Evolutionary conservation across 2,329 filamentous ascomycete species (phyloP).

Genomic region (Hypoxylon sp.): DNA sequence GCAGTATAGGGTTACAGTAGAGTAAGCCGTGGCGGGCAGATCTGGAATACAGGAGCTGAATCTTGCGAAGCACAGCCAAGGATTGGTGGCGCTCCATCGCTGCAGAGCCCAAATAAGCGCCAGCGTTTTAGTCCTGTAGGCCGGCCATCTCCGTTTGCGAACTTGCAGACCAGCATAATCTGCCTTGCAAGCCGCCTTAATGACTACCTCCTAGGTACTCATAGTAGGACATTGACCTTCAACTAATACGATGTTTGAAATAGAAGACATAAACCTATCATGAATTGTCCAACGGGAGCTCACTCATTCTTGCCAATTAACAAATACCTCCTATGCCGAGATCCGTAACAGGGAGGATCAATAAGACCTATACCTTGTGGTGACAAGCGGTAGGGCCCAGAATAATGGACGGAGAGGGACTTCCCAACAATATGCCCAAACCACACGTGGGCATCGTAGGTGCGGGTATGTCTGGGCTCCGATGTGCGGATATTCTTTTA

Average conservation of each 20-base stretch:
- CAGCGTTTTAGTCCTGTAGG: slow-evolving; percentile 11
- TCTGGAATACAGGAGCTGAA: slow-evolving; percentile 15
- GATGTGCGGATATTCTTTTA: slow-evolving; percentile 67
- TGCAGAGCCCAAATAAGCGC: background rate
- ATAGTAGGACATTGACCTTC: background rate
- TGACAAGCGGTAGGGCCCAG: background rate
- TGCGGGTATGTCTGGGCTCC: slow-evolving; percentile 67
- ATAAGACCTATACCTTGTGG: background rate
- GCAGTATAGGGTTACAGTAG: background rate
- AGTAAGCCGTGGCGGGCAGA: slow-evolving; percentile 6
- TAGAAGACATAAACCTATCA: slow-evolving; percentile 2
- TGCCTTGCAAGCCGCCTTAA: slow-evolving; percentile 28
- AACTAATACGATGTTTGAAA: too few species aligned
- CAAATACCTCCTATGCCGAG: background rate
- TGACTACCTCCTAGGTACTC: too few species aligned
- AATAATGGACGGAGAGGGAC: background rate
- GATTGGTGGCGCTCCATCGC: slow-evolving; percentile 14
- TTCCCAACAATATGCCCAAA: slow-evolving; percentile 12
- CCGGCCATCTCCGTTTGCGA: slow-evolving; percentile 3
- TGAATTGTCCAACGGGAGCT: background rate
- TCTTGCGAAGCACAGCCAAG: slow-evolving; percentile 10
- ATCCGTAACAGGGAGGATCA: background rate
- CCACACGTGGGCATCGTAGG: slow-evolving; percentile 63
- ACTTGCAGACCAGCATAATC: slow-evolving; percentile 14
- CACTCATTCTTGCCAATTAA: background rate